These are phyloP conservation scores for Ceratocystis diversiconidia DNA, from an alignment of 2,329 filamentous ascomycete species.

Conservation along the genomic window DNA sequence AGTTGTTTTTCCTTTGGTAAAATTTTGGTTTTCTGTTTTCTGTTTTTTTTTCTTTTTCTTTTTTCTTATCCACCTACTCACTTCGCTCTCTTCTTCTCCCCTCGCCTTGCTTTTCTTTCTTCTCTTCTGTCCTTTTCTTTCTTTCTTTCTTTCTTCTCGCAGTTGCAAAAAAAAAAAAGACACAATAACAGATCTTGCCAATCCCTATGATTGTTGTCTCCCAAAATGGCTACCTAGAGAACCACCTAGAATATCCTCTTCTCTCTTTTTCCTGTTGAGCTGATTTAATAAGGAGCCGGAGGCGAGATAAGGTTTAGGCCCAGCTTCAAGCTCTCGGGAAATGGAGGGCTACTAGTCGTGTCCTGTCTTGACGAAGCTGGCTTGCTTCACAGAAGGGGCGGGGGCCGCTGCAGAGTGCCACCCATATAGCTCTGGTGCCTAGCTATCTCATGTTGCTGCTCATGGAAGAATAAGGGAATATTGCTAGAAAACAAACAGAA, in stretches of 20 bases:
- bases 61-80: background rate
- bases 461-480: too few relatives aligned
- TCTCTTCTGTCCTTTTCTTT: background rate
- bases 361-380: too few relatives aligned
- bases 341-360: too few relatives aligned
- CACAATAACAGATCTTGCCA: too few relatives aligned
- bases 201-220: background rate
- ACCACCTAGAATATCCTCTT: slow-evolving; percentile 4
- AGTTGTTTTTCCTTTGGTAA: background rate
- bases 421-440: too few relatives aligned
- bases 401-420: too few relatives aligned
- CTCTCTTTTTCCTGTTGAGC: background rate
- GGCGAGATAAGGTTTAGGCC: background rate
- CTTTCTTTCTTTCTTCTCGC: too few relatives aligned
- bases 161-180: too few relatives aligned
- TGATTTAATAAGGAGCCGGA: background rate
- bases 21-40: background rate
- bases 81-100: background rate
- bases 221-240: background rate
- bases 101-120: background rate
- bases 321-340: background rate
- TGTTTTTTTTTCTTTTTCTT: background rate
- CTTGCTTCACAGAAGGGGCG: too few relatives aligned
- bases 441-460: too few relatives aligned
- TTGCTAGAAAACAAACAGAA: too few relatives aligned